phyloP scores from a whole-genome alignment of 495 filamentous ascomycete genomes.

The Letharia columbiana region DNA sequence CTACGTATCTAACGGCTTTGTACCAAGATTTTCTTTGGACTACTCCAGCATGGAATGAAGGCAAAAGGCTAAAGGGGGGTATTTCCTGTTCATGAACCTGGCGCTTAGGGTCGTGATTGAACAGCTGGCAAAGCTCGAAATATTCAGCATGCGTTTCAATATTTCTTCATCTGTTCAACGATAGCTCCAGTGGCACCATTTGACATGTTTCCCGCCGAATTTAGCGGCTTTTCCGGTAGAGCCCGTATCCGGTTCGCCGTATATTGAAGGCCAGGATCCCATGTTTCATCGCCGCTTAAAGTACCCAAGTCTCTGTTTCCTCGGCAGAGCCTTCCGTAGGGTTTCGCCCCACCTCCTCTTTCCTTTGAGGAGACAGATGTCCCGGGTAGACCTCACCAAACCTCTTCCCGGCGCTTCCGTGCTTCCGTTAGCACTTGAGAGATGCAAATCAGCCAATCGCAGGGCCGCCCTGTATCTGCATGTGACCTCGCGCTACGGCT shows the following conservation, averaged over 20 bases:
- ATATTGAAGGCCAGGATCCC: background rate
- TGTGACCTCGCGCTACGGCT: background rate
- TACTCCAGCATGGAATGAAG: background rate
- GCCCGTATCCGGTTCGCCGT: background rate
- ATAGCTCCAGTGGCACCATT: background rate
- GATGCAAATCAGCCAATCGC: background rate
- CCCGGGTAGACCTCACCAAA: background rate
- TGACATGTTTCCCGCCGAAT: background rate
- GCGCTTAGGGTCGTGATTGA: background rate
- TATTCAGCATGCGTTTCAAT: background rate
- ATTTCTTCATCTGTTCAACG: background rate
- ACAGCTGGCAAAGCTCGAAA: background rate
- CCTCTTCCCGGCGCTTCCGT: background rate
- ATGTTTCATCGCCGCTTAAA: background rate
- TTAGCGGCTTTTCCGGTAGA: background rate
- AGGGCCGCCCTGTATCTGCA: background rate
- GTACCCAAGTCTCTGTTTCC: background rate
- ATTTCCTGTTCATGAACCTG: background rate
- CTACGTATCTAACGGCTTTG: background rate
- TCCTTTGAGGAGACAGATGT: background rate
- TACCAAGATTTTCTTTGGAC: too few relatives aligned
- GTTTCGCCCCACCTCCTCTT: background rate
- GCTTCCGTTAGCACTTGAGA: background rate
- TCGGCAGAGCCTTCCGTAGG: too few relatives aligned
- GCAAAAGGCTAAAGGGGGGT: background rate